Percentiles rank a stretch among this genome's conserved stretches.
Conservation (phyloP, 2,329 filamentous ascomycete genomes). For the Fusarium sp. region DNA sequence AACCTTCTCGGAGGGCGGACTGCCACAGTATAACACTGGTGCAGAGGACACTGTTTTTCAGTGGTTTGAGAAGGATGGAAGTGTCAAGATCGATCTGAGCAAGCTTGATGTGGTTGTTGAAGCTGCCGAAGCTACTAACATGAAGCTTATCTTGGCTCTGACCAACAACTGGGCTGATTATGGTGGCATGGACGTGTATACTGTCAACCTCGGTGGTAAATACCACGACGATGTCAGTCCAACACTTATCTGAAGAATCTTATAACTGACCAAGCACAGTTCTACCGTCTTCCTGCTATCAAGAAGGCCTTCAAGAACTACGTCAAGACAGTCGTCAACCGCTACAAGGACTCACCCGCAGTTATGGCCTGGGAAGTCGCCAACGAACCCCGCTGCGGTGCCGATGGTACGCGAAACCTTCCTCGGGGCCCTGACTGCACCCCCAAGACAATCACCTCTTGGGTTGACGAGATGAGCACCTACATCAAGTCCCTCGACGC, state of each 20-base stretch:
- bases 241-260: rapidly evolving
- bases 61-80: conserved; percentile 20
- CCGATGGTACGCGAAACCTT: conserved; percentile 58
- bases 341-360: conserved; percentile 68
- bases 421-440: conserved; percentile 55
- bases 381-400: conserved; percentile 68
- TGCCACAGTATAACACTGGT: conserved; percentile 60
- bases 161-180: conserved; percentile 71
- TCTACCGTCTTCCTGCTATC: conserved; percentile 62
- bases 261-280: conserved; percentile 44
- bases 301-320: conserved; percentile 67
- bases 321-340: conserved; percentile 66
- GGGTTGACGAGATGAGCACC: conserved; percentile 65
- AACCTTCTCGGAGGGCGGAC: conserved; percentile 15
- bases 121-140: conserved; percentile 59
- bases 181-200: conserved; percentile 69
- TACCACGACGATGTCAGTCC: conserved; percentile 53
- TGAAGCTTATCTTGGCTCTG: conserved; percentile 65
- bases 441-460: conserved; percentile 56
- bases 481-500: conserved; percentile 64
- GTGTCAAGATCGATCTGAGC: conserved; percentile 22
- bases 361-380: conserved; percentile 76
- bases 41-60: conserved; percentile 59
- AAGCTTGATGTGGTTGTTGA: conserved; percentile 27
- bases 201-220: conserved; percentile 62